A percentile compares a stretch with the other conserved stretches of the same genome.
Evolutionary conservation across 1,284 basidiomycete species (phyloP).

Genomic region (Boletus sp.): DNA sequence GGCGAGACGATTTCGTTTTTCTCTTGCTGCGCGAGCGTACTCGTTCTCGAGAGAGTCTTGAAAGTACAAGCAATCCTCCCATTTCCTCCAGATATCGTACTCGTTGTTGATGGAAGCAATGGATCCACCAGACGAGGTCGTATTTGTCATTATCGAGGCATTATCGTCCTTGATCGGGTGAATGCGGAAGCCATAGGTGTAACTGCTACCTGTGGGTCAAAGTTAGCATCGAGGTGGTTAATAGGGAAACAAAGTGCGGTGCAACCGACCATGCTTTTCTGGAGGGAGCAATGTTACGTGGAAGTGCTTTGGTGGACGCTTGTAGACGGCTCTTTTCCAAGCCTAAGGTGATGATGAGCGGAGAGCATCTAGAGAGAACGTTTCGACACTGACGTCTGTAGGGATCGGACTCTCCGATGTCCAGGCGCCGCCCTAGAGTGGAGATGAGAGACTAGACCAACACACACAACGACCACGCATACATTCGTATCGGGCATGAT

Average conservation of each 20-base stretch:
- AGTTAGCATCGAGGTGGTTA: not conserved
- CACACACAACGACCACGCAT: not conserved
- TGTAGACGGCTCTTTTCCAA: conserved; percentile 58
- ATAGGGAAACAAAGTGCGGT: not conserved
- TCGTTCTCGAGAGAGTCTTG: conserved; percentile 65
- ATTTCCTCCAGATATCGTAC: conserved; percentile 71
- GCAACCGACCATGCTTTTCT: conserved; percentile 53
- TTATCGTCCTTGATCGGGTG: conserved; percentile 43
- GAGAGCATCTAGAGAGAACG: not conserved
- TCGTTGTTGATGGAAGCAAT: conserved; percentile 38
- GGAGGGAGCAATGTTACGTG: conserved; percentile 53
- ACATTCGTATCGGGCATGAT: conserved; percentile 10
- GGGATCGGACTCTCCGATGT: conserved; percentile 6
- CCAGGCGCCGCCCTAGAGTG: not conserved
- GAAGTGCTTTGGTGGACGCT: conserved; percentile 56
- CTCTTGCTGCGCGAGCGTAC: conserved; percentile 56
- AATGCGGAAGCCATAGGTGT: conserved; percentile 62
- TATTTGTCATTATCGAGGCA: conserved; percentile 37
- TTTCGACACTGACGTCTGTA: conserved; percentile 25
- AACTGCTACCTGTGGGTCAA: conserved; percentile 43
- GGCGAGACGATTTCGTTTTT: conserved; percentile 58
- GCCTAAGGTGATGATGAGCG: conserved; percentile 30
- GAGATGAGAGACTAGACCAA: not conserved
- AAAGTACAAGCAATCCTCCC: conserved; percentile 76
- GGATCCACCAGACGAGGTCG: conserved; percentile 21